A percentile compares a stretch with the other conserved stretches of the same genome.
Conservation (phyloP, 768 basidiomycete genomes). For the Lactarius psammicola region DNA sequence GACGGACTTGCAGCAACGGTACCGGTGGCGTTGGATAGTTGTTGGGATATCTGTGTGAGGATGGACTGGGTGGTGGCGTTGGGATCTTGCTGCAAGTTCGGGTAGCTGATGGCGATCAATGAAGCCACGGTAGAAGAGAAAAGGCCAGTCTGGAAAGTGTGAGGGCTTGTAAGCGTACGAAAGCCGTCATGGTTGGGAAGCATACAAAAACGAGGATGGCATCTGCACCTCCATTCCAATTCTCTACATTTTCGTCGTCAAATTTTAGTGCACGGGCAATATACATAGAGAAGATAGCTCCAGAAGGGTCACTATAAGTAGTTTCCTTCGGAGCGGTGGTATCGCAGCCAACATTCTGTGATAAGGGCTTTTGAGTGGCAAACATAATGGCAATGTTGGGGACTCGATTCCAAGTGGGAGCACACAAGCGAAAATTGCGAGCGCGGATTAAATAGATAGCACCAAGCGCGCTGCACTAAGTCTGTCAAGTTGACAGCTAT, state of each 20-base stretch:
- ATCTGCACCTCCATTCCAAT: neutral
- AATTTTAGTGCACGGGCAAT: neutral
- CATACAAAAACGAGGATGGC: conserved; percentile 8
- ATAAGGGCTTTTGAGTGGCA: neutral
- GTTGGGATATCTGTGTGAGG: too few species aligned
- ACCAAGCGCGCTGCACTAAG: neutral
- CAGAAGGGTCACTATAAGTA: neutral
- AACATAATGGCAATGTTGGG: neutral
- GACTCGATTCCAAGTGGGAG: too few species aligned
- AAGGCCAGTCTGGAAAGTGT: too few species aligned
- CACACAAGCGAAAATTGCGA: neutral
- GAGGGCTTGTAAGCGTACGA: neutral
- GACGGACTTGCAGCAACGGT: too few species aligned
- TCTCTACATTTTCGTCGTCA: neutral
- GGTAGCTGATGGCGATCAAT: too few species aligned
- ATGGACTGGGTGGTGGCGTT: too few species aligned
- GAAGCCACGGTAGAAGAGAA: too few species aligned
- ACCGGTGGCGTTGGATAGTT: too few species aligned
- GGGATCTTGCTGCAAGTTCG: too few species aligned
- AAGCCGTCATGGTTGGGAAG: neutral
- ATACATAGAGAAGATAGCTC: conserved; percentile 6
- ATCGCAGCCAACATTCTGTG: neutral
- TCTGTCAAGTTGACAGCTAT: neutral
- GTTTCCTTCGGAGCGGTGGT: neutral
- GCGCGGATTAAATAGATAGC: neutral